These are phyloP conservation scores for Plantago major DNA, from an alignment of 257 asterid genomes.

Conservation along the genomic window DNA sequence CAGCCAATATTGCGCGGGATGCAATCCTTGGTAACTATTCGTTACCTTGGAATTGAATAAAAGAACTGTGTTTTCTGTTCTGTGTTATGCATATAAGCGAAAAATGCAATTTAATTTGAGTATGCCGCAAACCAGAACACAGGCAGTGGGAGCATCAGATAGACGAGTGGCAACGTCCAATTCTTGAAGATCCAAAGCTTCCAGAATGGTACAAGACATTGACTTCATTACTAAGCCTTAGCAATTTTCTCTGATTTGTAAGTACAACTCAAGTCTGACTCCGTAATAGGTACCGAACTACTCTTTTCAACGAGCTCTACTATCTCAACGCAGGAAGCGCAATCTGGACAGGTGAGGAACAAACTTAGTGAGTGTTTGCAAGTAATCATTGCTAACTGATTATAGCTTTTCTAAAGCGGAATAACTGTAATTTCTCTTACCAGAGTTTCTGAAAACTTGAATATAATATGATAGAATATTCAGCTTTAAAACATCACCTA, in stretches of 20 bases:
- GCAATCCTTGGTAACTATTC: slow-evolving; percentile 55
- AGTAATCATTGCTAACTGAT: too few relatives aligned
- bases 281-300: slow-evolving; percentile 50
- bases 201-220: slow-evolving; percentile 62
- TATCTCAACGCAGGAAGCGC: slow-evolving; percentile 76
- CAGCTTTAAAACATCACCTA: too few relatives aligned
- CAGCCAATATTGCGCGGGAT: slow-evolving; percentile 66
- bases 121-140: slow-evolving; percentile 23
- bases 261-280: slow-evolving; percentile 8
- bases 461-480: too few relatives aligned
- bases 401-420: too few relatives aligned
- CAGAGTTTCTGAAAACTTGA: too few relatives aligned
- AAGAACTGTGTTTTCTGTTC: too few relatives aligned
- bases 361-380: background rate
- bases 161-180: slow-evolving; percentile 81
- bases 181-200: slow-evolving; percentile 64
- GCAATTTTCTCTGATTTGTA: slow-evolving; percentile 15
- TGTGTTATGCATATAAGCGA: background rate
- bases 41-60: background rate
- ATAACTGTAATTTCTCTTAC: too few relatives aligned
- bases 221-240: background rate
- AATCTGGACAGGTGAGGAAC: slow-evolving; percentile 70
- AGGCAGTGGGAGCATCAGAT: slow-evolving; percentile 54
- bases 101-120: background rate
- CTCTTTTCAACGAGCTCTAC: slow-evolving; percentile 87